Base-by-base conservation (phyloP, 2,329 filamentous ascomycete species). In the Colletotrichum lindemuthianum region DNA sequence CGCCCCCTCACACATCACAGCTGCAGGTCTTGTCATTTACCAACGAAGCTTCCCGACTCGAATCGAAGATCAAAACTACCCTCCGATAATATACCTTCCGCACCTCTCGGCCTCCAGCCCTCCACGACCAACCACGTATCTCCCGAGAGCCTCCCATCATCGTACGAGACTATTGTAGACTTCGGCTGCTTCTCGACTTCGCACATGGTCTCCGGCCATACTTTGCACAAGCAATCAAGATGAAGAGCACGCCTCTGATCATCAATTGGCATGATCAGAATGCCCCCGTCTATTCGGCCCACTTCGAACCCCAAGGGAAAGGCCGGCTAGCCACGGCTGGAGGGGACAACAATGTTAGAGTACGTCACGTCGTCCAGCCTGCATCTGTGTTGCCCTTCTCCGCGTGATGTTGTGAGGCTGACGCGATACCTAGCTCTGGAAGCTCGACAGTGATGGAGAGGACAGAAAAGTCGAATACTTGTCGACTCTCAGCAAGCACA, bases 181-280 rank as follows among this genome's bases (percentile, higher is more conserved):
- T 32, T 16, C 41, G 9, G 13, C 15, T 40, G 33, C 50, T 50
- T 43, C 52, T 43, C 55, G 53, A 59, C 53, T 47, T 52, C 36
- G 44, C 34, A 56, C 49, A 37, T 60, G 54, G 63, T 54, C 52
- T 63, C 60, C 48, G 69, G 71, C 68, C 66, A 52, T 66, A 54
- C 33, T 60, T 59, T 61, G 57, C 63, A 61, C n/a, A 51, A 52
- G n/a, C 71, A 71, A 74, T 74, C 78, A 83, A 78, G 76, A 99
- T 99, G 96, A 98, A 97, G 87, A 94, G 93, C 75, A 90, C 93
- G 74, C 95, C 96, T 72, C 86, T 99, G 71, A 95, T 98, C 76
- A 95, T 99, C 81, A 93, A 96, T 84, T 99, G 96, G 96, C 96
- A 99, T 80, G 92, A 97, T 78, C 92, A 97, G 75, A 97, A 96